Conservation (phyloP, 192 early-diverging fungal genomes). For the Martensiomyces pterosporus region DNA sequence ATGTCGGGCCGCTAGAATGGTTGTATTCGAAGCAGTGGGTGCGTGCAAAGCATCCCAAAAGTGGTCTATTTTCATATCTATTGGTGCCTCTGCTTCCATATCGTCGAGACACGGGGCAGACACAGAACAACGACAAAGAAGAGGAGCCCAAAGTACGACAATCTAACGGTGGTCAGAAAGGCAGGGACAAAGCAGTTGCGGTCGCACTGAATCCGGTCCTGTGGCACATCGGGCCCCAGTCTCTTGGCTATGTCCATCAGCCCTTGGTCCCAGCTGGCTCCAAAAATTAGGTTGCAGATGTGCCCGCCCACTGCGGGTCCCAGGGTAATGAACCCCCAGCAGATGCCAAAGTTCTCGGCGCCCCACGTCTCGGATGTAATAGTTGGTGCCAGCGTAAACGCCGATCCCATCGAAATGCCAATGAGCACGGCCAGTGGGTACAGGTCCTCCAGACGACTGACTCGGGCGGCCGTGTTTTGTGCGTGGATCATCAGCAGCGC, state of each 20-base stretch:
- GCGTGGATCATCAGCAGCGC: slow-evolving; percentile 41
- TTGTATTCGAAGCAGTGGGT: too few relatives aligned
- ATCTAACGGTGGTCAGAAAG: slow-evolving; percentile 26
- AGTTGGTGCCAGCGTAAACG: slow-evolving; percentile 47
- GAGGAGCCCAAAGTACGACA: slow-evolving; percentile 22
- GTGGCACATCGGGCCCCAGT: slow-evolving; percentile 6
- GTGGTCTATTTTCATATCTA: too few relatives aligned
- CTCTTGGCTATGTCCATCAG: slow-evolving; percentile 13
- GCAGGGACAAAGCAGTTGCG: slow-evolving; percentile 42
- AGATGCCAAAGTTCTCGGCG: slow-evolving; percentile 47
- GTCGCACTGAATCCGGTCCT: slow-evolving; percentile 23
- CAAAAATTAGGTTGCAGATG: slow-evolving; percentile 60
- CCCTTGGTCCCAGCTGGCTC: slow-evolving; percentile 54
- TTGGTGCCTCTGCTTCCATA: slow-evolving; percentile 5
- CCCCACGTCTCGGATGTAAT: slow-evolving; percentile 51
- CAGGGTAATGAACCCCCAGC: slow-evolving; percentile 58
- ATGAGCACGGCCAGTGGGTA: slow-evolving; percentile 29
- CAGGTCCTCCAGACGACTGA: slow-evolving; percentile 26
- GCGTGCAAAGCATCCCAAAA: too few relatives aligned
- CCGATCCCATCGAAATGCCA: slow-evolving; percentile 45
- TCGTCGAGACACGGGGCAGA: slow-evolving; percentile 14
- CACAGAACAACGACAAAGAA: slow-evolving; percentile 33
- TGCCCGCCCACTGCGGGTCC: slow-evolving; percentile 62
- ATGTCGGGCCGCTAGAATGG: too few relatives aligned
- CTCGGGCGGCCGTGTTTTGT: slow-evolving; percentile 18